Evolutionary conservation across 495 filamentous ascomycete species (phyloP).

Genomic region (Pyrenula aspistea): DNA sequence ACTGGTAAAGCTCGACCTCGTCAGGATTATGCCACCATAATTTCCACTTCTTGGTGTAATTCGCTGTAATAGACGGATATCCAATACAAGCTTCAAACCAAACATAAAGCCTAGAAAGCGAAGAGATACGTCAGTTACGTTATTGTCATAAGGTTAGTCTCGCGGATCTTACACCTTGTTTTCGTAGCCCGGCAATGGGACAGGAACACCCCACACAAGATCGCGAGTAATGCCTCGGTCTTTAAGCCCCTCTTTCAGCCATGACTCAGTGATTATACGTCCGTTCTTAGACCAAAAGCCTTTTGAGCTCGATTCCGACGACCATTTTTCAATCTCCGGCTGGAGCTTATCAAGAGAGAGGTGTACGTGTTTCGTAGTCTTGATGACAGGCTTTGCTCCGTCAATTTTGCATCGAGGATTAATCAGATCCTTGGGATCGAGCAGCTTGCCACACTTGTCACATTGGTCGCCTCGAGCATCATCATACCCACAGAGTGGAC

Average conservation of each 20-base stretch:
- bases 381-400: constrained; percentile 59
- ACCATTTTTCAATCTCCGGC: constrained; percentile 60
- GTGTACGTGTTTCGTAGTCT: constrained; percentile 64
- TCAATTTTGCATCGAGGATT: constrained; percentile 69
- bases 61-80: constrained; percentile 89
- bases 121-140: too few species aligned
- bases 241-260: constrained; percentile 73
- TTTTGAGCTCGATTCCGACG: constrained; percentile 41
- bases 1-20: constrained; percentile 85
- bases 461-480: constrained; percentile 83
- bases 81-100: constrained; percentile 99
- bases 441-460: constrained; percentile 70
- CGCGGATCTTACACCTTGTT: too few species aligned
- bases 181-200: constrained; percentile 52
- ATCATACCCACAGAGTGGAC: constrained; percentile 64
- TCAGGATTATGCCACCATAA: constrained; percentile 90
- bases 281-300: constrained; percentile 73
- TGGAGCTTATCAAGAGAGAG: constrained; percentile 71
- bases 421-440: constrained; percentile 60
- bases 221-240: constrained; percentile 85
- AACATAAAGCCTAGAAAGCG: too few species aligned
- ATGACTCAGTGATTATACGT: constrained; percentile 55
- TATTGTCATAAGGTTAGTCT: too few species aligned
- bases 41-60: constrained; percentile 81
- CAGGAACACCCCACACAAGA: constrained; percentile 75